Base-by-base conservation (phyloP, 345 rosid genomes). In the Lepidium africanum region DNA sequence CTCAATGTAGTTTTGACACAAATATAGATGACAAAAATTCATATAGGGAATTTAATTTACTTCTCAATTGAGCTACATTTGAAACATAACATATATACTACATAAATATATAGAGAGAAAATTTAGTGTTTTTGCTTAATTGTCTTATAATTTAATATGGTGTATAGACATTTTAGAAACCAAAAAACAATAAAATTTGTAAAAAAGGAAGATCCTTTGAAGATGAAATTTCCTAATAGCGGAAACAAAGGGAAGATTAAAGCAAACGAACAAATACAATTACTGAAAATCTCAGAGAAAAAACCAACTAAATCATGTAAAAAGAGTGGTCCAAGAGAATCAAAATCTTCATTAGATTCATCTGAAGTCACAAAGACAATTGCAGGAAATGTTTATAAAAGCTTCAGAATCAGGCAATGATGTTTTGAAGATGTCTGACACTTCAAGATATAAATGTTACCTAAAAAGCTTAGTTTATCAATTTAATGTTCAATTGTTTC, bases 351-450 rank as follows among this genome's bases (percentile, higher is more conserved):
- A 51, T 40, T 21, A 6, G 49, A 63, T 59, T 6, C 62, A 36
- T 69, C 71, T 0, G 5, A 55, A 35, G 58, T 64, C 7, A 63
- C 66, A 45, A 58, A 64, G 40, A n/a, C 56, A 50, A 5, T 25
- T 70, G 42, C 52, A 57, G 14, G 69, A 69, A 10, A 42, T 70
- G 66, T 76, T 76, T 67, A 65, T 16, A 32, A 58, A 41, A 49
- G 79, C 79, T 49, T 63, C 79, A 6, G 79, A 76, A 36, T 52
- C 71, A 57, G 79, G 79, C 27, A 63, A 43, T 12, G 57, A 76
- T 21, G 79, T 69, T 35, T 64, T 63, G 2, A 76, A 76, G 39
- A 76, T 76, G 72, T 58, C 70, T 5, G 79, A 76, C 35, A 63
- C 55, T 27, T 63, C 65, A 7, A 75, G 69, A 41, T 75, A 69